Base-by-base conservation (phyloP, 2,329 filamentous ascomycete species). In the Aspergillus terreus region DNA sequence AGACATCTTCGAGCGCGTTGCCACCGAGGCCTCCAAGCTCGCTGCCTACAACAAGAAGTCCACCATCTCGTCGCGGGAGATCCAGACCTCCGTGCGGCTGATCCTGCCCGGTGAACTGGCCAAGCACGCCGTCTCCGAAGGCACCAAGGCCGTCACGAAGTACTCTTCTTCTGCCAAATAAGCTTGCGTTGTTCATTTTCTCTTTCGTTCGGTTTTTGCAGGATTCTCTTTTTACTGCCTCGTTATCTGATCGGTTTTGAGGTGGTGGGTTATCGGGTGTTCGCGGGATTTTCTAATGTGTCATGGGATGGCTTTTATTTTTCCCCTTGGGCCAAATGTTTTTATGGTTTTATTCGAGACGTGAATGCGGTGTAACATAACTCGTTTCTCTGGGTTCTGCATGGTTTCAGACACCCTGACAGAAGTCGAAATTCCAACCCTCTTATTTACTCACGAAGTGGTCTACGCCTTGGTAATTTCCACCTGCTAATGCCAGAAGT, bases 21-120 rank as follows among this genome's bases (percentile, higher is more conserved):
- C 94, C 61, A 96, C 94, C 54, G 94, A 99, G 80, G 94, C 94
- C 47, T 96, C 90, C 74, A 99, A 99, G 87, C 87, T 99, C 57
- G 94, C 94, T 65, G 94, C 94, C 60, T 99, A 99, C 84, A 99
- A 99, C 88, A 99, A 97, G 88, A 99, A 99, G 85, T 97, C 92
- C 47, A 99, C 94, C 74, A 99, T 99, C 79, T 97, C 92, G 49
- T 97, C 94, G 64, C 88, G 94, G 71, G 94, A 99, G 81, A 99
- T 99, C 73, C 94, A 99, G 84, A 99, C 94, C 67, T 96, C 94
- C 65, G 94, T 99, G 67, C 88, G 94, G 64, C 86, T 99, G 58
- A 99, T 99, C 78, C 88, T 99, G 49, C 94, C 94, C 44, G 94
- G 94, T 80, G 94, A 99, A 81, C 85, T 99, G 67, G 94, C 94